Base-by-base conservation (phyloP, 139 green algal genomes). In the Chlorella sp. region DNA sequence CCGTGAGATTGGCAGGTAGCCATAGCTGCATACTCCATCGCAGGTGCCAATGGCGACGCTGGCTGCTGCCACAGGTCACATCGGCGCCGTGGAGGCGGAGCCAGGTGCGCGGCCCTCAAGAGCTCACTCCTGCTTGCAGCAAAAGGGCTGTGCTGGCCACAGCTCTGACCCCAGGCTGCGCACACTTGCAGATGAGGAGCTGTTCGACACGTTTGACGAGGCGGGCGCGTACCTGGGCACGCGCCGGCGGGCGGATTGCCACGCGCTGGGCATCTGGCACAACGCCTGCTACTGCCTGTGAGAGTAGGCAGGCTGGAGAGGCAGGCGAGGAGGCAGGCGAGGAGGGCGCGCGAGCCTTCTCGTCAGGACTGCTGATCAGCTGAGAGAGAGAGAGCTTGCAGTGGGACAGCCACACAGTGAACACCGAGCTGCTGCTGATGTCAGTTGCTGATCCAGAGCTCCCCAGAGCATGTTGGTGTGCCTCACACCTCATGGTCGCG, bases 201-300 rank as follows among this genome's bases (percentile, higher is more conserved):
- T 82, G 20, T 82, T 85, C 31, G 80, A 85, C 5, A 75, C 76
- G 4, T 74, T 66, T 17, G 72, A 77, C 29, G 71, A 77, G 27
- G 34, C 65, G 24, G 75, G 72, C 1, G 62, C 35, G 1, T 35
- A 65, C 1, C 20, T 81, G 1, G 75, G 80, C 1, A 67, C n/a
- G 0, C 67, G 80, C 72, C 60, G 69, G 1, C 62, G 80, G 0
- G 27, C 74, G 0, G 33, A 73, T 1, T 74, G 69, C 26, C 74
- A 75, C 22, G 62, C 62, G n/a, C 59, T 72, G 42, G 86, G 86
- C 61, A 72, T 91, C 10, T 76, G 83, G 27, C 86, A 91, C 69
- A 80, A 80, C 0, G 82, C 86, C 1, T 83, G 89, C 3, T 93
- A 93, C 68, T 71, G 36, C 6, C 88, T 80, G 42, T 55, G 17